phyloP scores from a whole-genome alignment of 2,329 filamentous ascomycete species.

The Pseudogymnoascus sp. region DNA sequence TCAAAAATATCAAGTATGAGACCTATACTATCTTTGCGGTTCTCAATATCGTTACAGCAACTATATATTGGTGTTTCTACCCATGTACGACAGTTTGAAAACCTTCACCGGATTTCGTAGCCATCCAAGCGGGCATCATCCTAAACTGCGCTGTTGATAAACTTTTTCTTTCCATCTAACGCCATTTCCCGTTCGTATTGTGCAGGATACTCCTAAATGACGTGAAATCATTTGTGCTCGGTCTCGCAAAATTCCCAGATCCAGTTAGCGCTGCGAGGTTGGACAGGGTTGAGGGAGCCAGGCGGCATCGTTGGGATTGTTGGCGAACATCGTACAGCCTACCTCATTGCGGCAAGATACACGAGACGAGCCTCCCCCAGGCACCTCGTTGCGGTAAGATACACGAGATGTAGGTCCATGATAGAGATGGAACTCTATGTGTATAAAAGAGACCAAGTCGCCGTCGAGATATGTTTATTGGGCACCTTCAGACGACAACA shows the following conservation, averaged over 20 bases:
- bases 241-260: neutral
- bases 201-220: neutral
- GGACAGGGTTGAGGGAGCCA: neutral
- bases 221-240: neutral
- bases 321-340: neutral
- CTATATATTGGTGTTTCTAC: too few relatives aligned
- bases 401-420: neutral
- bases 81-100: neutral
- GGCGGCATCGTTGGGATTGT: neutral
- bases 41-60: too few relatives aligned
- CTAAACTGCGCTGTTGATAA: neutral
- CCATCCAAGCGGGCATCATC: neutral
- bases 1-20: too few relatives aligned
- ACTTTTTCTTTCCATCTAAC: neutral
- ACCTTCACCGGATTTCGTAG: neutral
- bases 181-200: neutral
- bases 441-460: neutral
- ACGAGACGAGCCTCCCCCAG: neutral
- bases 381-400: neutral
- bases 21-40: too few relatives aligned
- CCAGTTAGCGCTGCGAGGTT: neutral
- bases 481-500: neutral
- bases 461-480: neutral
- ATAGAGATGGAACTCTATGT: neutral
- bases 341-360: neutral